A percentile compares a stretch with the other conserved stretches of the same genome.
phyloP scores from a whole-genome alignment of 495 filamentous ascomycete species.

The Letharia lupina region DNA sequence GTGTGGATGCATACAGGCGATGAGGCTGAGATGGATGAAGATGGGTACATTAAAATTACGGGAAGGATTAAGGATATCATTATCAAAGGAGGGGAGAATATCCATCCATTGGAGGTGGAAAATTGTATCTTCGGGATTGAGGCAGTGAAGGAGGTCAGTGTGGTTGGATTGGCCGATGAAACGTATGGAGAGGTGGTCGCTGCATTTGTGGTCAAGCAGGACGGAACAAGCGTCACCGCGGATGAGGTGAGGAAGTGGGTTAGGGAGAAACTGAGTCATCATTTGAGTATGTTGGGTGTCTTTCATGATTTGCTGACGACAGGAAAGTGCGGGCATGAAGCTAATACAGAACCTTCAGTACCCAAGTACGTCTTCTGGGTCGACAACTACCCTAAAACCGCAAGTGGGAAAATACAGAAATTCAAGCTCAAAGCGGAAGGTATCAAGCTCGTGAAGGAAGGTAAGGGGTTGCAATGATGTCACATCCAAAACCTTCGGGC shows the following conservation, averaged over 20 bases:
- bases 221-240: conserved; percentile 34
- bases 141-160: conserved; percentile 61
- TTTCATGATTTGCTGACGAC: background rate
- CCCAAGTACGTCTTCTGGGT: conserved; percentile 89
- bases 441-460: conserved; percentile 37
- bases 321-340: background rate
- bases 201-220: conserved; percentile 62
- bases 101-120: conserved; percentile 90
- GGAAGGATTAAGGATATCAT: conserved; percentile 87
- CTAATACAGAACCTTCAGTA: conserved; percentile 36
- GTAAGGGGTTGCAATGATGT: conserved; percentile 6
- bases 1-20: conserved; percentile 82
- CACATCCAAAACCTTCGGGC: too few species aligned
- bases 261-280: conserved; percentile 56
- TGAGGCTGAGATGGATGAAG: conserved; percentile 75
- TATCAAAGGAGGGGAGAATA: conserved; percentile 91
- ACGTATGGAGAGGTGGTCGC: conserved; percentile 80
- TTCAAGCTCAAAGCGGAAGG: conserved; percentile 72
- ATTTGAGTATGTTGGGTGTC: conserved; percentile 49
- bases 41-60: conserved; percentile 60
- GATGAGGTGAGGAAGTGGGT: conserved; percentile 68
- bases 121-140: conserved; percentile 74
- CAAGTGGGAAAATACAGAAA: conserved; percentile 96
- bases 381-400: conserved; percentile 79
- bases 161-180: conserved; percentile 78